These are phyloP conservation scores for Blastocladiella emersonii DNA, from an alignment of 371 early-diverging fungal genomes.

Conservation along the genomic window DNA sequence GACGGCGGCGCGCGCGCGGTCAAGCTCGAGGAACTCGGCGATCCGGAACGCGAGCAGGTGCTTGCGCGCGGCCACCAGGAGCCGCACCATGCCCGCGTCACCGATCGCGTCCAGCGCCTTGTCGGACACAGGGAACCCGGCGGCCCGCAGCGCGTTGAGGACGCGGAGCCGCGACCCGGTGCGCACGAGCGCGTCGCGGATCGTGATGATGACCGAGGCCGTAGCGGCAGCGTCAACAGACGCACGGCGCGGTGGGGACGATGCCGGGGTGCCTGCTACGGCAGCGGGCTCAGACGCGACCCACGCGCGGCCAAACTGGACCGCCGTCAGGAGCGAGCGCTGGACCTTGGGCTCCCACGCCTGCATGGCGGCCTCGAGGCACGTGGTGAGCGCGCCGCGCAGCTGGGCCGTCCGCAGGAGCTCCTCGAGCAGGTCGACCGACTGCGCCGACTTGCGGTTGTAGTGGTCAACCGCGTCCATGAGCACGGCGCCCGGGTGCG, in stretches of 20 bases:
- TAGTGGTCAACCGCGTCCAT: slow-evolving; percentile 3
- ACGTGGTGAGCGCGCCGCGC: too few species aligned
- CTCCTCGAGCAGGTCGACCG: too few species aligned
- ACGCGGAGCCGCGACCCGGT: neutral
- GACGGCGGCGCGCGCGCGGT: neutral
- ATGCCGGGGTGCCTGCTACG: neutral
- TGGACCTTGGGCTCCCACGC: neutral
- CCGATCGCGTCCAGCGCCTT: neutral
- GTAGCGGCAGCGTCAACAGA: neutral
- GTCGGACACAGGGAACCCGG: neutral
- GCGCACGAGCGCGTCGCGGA: neutral
- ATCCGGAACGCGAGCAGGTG: neutral
- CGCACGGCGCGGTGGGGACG: neutral
- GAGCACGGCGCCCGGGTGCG: slow-evolving; percentile 5
- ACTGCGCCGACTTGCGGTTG: too few species aligned
- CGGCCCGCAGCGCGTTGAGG: neutral
- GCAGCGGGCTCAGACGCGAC: neutral
- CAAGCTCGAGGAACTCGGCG: neutral
- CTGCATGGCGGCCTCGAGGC: neutral
- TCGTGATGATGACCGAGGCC: neutral
- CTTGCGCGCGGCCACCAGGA: neutral
- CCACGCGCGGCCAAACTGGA: neutral
- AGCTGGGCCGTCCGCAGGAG: too few species aligned
- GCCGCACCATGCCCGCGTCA: neutral
- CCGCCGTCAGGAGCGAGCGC: neutral